phyloP scores from a whole-genome alignment of 2,329 filamentous ascomycete species.

The Parascedosporium putredinis region DNA sequence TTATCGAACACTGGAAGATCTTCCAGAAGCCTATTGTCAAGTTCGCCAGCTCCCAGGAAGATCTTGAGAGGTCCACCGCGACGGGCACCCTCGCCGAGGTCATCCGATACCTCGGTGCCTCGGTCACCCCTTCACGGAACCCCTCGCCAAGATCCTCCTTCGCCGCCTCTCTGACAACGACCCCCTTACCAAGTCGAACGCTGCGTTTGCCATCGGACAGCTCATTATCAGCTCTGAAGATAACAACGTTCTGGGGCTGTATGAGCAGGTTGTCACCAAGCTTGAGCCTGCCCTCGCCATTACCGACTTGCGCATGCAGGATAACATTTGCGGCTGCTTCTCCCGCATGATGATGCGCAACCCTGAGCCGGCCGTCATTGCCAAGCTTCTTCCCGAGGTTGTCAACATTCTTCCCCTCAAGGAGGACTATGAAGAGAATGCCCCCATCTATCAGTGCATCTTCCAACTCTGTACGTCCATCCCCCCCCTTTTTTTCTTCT shows the following conservation, averaged over 20 bases:
- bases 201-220: constrained; percentile 81
- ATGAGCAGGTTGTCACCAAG: constrained; percentile 69
- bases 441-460: constrained; percentile 84
- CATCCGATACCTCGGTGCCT: constrained; percentile 69
- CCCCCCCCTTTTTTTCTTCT: not conserved
- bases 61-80: constrained; percentile 78
- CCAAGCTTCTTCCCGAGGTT: constrained; percentile 71
- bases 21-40: constrained; percentile 88
- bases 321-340: constrained; percentile 88
- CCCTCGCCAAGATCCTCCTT: constrained; percentile 68
- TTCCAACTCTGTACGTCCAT: constrained; percentile 64
- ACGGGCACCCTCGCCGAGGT: constrained; percentile 90
- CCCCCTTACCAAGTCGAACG: constrained; percentile 85
- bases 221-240: constrained; percentile 74
- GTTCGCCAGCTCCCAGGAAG: constrained; percentile 76
- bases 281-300: constrained; percentile 76
- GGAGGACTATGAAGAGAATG: constrained; percentile 95
- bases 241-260: constrained; percentile 63
- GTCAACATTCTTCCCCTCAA: constrained; percentile 73
- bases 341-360: constrained; percentile 86
- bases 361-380: constrained; percentile 69
- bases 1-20: constrained; percentile 85
- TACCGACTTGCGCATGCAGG: constrained; percentile 69
- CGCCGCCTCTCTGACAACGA: constrained; percentile 87
- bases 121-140: constrained; percentile 73